A percentile compares a stretch with the other conserved stretches of the same genome.
Evolutionary conservation across 2,329 filamentous ascomycete genomes (phyloP).

Genomic region (Epichloe gansuensis): DNA sequence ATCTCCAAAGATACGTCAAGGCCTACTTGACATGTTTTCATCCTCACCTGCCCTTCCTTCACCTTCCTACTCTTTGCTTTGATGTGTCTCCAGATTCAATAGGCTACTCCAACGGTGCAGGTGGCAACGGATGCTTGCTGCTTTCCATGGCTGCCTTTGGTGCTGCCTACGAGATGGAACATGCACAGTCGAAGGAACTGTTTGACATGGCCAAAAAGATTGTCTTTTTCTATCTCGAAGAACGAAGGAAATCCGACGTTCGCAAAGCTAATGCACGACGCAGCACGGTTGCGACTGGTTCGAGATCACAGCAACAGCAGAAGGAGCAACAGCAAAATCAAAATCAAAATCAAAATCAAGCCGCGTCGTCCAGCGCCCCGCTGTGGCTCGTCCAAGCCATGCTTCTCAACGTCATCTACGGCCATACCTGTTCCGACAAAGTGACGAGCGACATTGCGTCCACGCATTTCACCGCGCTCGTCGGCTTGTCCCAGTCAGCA

Average conservation of each 20-base stretch:
- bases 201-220: constrained; percentile 93
- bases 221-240: constrained; percentile 86
- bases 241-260: constrained; percentile 76
- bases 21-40: constrained; percentile 90
- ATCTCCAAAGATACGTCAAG: constrained; percentile 81
- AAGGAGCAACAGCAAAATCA: constrained; percentile 20
- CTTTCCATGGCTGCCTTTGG: constrained; percentile 72
- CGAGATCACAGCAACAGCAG: constrained; percentile 39
- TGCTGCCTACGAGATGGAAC: constrained; percentile 78
- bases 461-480: constrained; percentile 80
- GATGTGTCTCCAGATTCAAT: constrained; percentile 61
- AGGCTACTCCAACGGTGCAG: constrained; percentile 47
- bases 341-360: constrained; percentile 33
- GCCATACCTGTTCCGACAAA: constrained; percentile 88
- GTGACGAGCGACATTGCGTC: constrained; percentile 82
- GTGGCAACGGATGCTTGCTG: constrained; percentile 75
- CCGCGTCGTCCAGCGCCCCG: constrained; percentile 53
- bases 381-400: constrained; percentile 95
- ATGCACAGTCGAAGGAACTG: constrained; percentile 65
- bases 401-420: constrained; percentile 91
- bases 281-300: constrained; percentile 34
- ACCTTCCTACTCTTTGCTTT: constrained; percentile 84
- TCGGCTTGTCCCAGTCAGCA: constrained; percentile 84
- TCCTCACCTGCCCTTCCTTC: constrained; percentile 87
- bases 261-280: constrained; percentile 48